Evolutionary conservation across 768 basidiomycete genomes (phyloP).

Genomic region (Aureoboletus auriporus): DNA sequence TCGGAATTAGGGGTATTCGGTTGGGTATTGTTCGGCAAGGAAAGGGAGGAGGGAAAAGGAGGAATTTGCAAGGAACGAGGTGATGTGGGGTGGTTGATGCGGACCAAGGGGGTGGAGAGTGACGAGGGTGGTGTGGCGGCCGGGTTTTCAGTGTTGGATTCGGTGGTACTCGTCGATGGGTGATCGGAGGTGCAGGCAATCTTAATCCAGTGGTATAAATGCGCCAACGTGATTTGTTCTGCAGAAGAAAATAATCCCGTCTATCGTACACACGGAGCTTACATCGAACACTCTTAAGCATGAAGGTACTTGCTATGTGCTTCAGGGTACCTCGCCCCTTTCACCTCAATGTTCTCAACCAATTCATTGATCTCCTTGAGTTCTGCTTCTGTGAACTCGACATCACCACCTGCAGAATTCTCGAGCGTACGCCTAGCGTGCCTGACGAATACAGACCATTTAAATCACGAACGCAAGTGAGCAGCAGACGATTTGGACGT

Average conservation of each 20-base stretch:
- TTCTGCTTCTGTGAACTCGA: conserved; percentile 40
- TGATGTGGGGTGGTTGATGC: conserved; percentile 76
- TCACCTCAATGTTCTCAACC: conserved; percentile 33
- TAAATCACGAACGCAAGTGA: not conserved
- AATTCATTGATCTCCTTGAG: conserved; percentile 36
- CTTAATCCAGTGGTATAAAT: no score
- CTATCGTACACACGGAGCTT: no score
- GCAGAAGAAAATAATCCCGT: no score
- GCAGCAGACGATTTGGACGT: conserved; percentile 1
- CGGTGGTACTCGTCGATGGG: conserved; percentile 51
- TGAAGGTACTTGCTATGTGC: conserved; percentile 25
- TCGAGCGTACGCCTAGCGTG: conserved; percentile 40
- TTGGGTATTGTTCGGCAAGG: conserved; percentile 70
- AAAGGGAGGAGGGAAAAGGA: conserved; percentile 25
- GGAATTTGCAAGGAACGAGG: conserved; percentile 47
- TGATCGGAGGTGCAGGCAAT: not conserved
- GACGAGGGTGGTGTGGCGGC: conserved; percentile 53
- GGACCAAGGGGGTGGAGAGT: conserved; percentile 87
- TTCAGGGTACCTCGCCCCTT: conserved; percentile 39
- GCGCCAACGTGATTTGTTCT: no score
- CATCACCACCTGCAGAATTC: conserved; percentile 40
- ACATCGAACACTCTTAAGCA: conserved; percentile 19
- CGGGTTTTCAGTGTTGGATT: conserved; percentile 76
- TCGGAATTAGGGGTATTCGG: conserved; percentile 94
- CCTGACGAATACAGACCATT: conserved; percentile 6